phyloP scores from a whole-genome alignment of 1,284 basidiomycete species.

The Rhodotorula sp. region DNA sequence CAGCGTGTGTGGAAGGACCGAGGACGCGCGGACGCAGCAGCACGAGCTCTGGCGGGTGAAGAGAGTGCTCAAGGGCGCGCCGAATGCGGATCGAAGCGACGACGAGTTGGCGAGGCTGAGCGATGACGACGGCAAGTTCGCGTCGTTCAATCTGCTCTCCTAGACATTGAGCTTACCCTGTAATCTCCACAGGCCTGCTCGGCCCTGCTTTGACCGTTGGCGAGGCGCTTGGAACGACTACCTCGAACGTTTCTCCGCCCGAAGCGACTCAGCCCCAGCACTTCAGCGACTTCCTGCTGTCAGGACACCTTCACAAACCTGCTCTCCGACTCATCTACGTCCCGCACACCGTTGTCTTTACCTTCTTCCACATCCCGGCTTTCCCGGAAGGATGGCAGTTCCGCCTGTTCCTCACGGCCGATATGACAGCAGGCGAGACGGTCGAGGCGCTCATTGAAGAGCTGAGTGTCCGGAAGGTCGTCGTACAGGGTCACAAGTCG shows the following conservation, averaged over 20 bases:
- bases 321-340: slow-evolving; percentile 22
- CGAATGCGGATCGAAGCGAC: slow-evolving; percentile 27
- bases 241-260: neutral
- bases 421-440: slow-evolving; percentile 58
- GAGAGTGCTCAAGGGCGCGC: slow-evolving; percentile 19
- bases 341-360: neutral
- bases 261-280: slow-evolving; percentile 44
- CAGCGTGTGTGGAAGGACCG: slow-evolving; percentile 6
- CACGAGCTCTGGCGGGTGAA: slow-evolving; percentile 29
- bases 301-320: slow-evolving; percentile 62
- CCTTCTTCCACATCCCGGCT: slow-evolving; percentile 61
- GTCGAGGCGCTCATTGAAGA: slow-evolving; percentile 60
- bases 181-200: neutral
- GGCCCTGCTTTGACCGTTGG: slow-evolving; percentile 2
- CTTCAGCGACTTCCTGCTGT: slow-evolving; percentile 70
- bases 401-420: slow-evolving; percentile 62
- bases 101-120: slow-evolving; percentile 24
- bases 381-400: slow-evolving; percentile 69
- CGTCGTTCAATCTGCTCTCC: slow-evolving; percentile 26
- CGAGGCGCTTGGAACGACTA: slow-evolving; percentile 7
- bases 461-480: slow-evolving; percentile 64
- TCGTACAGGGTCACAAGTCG: slow-evolving; percentile 47
- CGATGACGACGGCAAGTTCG: neutral
- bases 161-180: no score
- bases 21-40: neutral